A percentile compares a stretch with the other conserved stretches of the same genome.
phyloP scores from a whole-genome alignment of 345 rosid species.

The Psidium guajava region DNA sequence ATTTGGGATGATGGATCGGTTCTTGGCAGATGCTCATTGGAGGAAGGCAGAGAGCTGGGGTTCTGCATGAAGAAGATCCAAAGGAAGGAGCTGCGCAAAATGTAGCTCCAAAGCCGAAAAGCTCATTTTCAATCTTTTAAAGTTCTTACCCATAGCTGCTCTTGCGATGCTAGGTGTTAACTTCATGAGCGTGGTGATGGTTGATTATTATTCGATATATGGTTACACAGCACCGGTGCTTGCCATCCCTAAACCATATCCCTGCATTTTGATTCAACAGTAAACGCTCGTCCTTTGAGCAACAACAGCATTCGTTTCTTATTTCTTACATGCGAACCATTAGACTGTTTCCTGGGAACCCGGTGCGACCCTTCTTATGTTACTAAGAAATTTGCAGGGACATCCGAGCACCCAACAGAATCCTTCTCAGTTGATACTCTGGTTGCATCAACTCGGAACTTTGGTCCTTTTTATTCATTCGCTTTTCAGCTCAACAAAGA shows the following conservation, averaged over 20 bases:
- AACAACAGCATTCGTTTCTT: neutral
- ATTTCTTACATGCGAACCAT: neutral
- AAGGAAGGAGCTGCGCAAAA: conserved; percentile 31
- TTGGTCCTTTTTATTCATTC: neutral
- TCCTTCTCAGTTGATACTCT: neutral
- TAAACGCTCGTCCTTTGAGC: neutral
- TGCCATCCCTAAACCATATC: neutral
- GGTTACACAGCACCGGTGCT: neutral
- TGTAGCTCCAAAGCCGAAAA: neutral
- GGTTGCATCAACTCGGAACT: neutral
- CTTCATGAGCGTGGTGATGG: neutral
- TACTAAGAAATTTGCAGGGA: neutral
- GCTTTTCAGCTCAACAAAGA: neutral
- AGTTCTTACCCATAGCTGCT: no score
- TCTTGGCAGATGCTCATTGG: conserved; percentile 33
- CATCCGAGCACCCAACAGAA: neutral
- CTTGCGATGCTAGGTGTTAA: neutral
- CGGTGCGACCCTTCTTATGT: neutral
- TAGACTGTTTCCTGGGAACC: neutral
- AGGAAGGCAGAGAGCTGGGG: conserved; percentile 65
- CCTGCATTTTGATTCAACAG: neutral
- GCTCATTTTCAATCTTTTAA: neutral
- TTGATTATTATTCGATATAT: neutral
- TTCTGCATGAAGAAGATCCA: conserved; percentile 78
- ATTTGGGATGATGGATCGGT: neutral